These are phyloP conservation scores for Pulicaria dysenterica DNA, from an alignment of 129 eudicot species.

Conservation along the genomic window DNA sequence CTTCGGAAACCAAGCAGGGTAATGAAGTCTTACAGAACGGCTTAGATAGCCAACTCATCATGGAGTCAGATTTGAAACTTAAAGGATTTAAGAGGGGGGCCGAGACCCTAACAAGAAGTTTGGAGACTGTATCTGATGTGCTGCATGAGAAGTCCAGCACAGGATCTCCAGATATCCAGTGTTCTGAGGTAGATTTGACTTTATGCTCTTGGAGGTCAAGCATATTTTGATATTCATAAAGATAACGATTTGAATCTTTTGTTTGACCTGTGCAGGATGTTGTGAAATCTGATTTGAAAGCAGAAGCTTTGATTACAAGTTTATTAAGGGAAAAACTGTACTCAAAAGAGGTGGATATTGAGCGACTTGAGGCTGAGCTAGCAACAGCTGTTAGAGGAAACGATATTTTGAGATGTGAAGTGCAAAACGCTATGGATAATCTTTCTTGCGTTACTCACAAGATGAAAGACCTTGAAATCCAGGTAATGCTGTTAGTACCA, in stretches of 20 bases:
- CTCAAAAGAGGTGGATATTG: constrained; percentile 69
- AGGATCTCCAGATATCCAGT: constrained; percentile 29
- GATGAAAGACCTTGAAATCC: constrained; percentile 91
- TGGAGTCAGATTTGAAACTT: constrained; percentile 84
- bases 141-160: constrained; percentile 51
- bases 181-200: constrained; percentile 53
- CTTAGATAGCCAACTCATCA: constrained; percentile 56
- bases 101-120: constrained; percentile 57
- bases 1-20: constrained; percentile 33
- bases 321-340: constrained; percentile 74
- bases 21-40: constrained; percentile 38
- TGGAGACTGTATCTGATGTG: constrained; percentile 53
- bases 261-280: constrained; percentile 48
- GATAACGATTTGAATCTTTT: constrained; percentile 2
- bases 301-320: constrained; percentile 75
- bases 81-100: constrained; percentile 74
- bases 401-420: constrained; percentile 73
- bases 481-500: constrained; percentile 42
- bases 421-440: constrained; percentile 76
- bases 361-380: constrained; percentile 84
- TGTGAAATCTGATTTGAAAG: constrained; percentile 64
- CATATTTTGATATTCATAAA: not conserved
- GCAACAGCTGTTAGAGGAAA: constrained; percentile 89
- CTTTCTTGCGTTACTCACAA: constrained; percentile 73
- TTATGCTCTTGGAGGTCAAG: constrained; percentile 21